Evolutionary conservation across 345 rosid species (phyloP), one percentile per base, ranked within the genome.

Genomic region (Corchorus capsularis): DNA sequence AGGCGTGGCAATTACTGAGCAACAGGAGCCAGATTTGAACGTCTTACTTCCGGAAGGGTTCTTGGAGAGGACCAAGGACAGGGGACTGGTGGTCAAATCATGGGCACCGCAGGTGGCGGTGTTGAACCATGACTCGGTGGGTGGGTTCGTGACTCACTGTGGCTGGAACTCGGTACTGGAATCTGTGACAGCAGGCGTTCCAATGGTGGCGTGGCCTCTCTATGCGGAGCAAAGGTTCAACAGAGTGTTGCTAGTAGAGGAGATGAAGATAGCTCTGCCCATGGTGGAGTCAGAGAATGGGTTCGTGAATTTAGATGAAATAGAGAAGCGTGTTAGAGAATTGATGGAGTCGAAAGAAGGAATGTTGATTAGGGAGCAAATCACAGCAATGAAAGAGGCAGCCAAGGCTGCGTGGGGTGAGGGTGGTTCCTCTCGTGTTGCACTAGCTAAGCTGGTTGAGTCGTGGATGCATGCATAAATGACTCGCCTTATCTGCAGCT

Each of bases 191-290:
- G 80, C 79, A 0, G 87, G 90, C 32, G 83, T 85, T 43, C 86
- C 90, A 7, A 83, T 85, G 90, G 1, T 87, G 76, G 85, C 82
- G 0, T 87, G 90, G 88, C 88, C 90, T 2, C 81, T 85, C 1
- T 83, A 83, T 27, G 85, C 86, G 3, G 87, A 85, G 80, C 85
- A 85, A 52, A 79, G 19, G 78, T 13, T 79, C 72, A 79, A 77
- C 9, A 68, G 69, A 64, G 56, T 17, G 39, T 43, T 79, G 5
- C 9, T 81, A 22, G 85, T 81, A 72, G 77, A 79, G 71, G 89
- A 79, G 35, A 41, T 77, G 61, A 57, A 82, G 71, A 63, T 77
- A 9, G 83, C 80, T 37, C 19, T 77, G n/a, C n/a, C 72, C 2
- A 34, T 84, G 66, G 20, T 17, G 1, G 53, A 9, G 34, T 49